Evolutionary conservation across 1,284 basidiomycete genomes (phyloP).

Genomic region (Thecaphora thlaspeos): DNA sequence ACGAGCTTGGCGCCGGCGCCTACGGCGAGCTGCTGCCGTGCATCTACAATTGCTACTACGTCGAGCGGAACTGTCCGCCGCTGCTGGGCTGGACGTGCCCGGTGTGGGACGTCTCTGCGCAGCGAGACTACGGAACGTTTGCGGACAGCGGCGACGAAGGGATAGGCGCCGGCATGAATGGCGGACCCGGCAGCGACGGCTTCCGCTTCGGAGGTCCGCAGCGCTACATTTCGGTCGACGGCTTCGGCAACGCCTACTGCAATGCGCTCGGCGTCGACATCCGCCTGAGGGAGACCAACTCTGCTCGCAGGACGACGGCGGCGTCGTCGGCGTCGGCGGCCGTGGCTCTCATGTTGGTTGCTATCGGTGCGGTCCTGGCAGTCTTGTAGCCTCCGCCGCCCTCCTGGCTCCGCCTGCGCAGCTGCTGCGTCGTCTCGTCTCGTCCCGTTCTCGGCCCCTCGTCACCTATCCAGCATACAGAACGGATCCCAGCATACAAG

Average conservation of each 20-base stretch:
- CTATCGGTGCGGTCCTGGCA: background rate
- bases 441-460: too few species aligned
- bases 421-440: too few species aligned
- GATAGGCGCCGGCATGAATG: constrained; percentile 45
- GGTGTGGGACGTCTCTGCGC: constrained; percentile 51
- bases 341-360: constrained; percentile 2
- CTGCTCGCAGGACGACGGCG: background rate
- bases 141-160: constrained; percentile 46
- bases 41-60: constrained; percentile 53
- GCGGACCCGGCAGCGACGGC: constrained; percentile 45
- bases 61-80: constrained; percentile 50
- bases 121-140: constrained; percentile 56
- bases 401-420: too few species aligned
- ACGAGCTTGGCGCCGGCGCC: constrained; percentile 31
- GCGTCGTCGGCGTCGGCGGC: background rate
- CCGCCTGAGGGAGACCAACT: constrained; percentile 33
- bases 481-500: too few species aligned
- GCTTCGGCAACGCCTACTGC: constrained; percentile 54
- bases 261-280: constrained; percentile 53
- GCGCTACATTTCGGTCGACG: constrained; percentile 52
- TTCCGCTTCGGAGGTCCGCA: constrained; percentile 49
- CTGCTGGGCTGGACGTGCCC: constrained; percentile 52
- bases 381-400: too few species aligned
- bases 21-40: constrained; percentile 56
- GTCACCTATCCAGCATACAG: too few species aligned